Evolutionary conservation across 495 filamentous ascomycete genomes (phyloP).

Genomic region (Aspergillus sclerotiicarbonarius): DNA sequence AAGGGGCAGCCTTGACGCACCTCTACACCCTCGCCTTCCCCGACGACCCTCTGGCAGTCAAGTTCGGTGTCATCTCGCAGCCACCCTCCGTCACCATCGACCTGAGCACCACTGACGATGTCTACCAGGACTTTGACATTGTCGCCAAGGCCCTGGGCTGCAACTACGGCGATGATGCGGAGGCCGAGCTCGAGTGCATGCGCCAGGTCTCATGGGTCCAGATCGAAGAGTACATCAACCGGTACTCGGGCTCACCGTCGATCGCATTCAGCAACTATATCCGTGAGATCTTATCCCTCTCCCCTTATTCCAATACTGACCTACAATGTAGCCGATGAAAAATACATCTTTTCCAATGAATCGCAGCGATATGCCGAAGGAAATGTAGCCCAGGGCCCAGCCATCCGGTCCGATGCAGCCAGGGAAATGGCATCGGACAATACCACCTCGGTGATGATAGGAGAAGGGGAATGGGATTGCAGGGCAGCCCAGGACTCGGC

Average conservation of each 20-base stretch:
- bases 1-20: slow-evolving; percentile 26
- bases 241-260: slow-evolving; percentile 20
- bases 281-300: slow-evolving; percentile 5
- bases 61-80: slow-evolving; percentile 20
- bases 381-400: slow-evolving; percentile 25
- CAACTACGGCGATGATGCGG: slow-evolving; percentile 31
- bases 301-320: slow-evolving; percentile 11
- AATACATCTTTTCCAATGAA: slow-evolving; percentile 37
- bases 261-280: slow-evolving; percentile 18
- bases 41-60: slow-evolving; percentile 16
- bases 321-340: slow-evolving; percentile 18
- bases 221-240: slow-evolving; percentile 38
- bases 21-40: slow-evolving; percentile 23
- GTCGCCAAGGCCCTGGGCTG: slow-evolving; percentile 45
- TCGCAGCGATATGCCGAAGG: slow-evolving; percentile 24
- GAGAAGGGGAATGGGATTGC: slow-evolving; percentile 10
- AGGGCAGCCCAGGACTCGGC: slow-evolving; percentile 26
- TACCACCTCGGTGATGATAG: slow-evolving; percentile 27
- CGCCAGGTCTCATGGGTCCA: slow-evolving; percentile 32
- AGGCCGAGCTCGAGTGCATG: slow-evolving; percentile 44
- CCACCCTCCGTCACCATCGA: slow-evolving; percentile 9
- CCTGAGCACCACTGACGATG: slow-evolving; percentile 14
- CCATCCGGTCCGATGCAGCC: slow-evolving; percentile 40
- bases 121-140: slow-evolving; percentile 38
- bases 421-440: slow-evolving; percentile 42